These are phyloP conservation scores for Talaromyces sp. DNA, from an alignment of 2,329 filamentous ascomycete genomes.

Conservation along the genomic window DNA sequence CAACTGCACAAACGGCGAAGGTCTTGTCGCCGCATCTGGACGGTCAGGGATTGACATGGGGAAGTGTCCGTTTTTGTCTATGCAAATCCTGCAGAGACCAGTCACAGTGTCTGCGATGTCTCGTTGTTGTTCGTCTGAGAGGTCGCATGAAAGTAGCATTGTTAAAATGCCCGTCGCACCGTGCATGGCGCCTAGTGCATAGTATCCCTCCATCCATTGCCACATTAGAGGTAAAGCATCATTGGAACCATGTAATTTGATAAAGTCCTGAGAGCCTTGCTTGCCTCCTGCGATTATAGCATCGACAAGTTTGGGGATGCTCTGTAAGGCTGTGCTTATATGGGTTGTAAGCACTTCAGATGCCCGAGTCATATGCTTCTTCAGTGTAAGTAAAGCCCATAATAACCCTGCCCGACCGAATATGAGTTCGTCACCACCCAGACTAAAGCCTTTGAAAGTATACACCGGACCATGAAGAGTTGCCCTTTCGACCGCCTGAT, in stretches of 20 bases:
- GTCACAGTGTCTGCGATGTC: conserved; percentile 40
- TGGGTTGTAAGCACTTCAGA: conserved; percentile 19
- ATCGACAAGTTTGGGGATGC: conserved; percentile 34
- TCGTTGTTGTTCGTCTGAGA: conserved; percentile 28
- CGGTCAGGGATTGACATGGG: conserved; percentile 38
- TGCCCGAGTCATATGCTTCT: conserved; percentile 27
- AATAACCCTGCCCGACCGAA: conserved; percentile 42
- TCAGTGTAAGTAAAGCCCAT: conserved; percentile 37
- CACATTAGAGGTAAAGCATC: conserved; percentile 43
- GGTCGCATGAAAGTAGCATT: conserved; percentile 36
- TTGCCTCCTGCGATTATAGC: conserved; percentile 36
- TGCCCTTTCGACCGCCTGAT: conserved; percentile 31
- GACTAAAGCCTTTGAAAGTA: conserved; percentile 27
- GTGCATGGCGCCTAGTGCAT: conserved; percentile 35
- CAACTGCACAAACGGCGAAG: conserved; percentile 40
- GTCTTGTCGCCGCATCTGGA: conserved; percentile 21
- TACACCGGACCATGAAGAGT: conserved; percentile 32
- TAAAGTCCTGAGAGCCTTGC: conserved; percentile 33
- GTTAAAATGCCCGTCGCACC: conserved; percentile 38
- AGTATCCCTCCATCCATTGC: conserved; percentile 38
- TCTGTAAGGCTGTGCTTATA: conserved; percentile 29
- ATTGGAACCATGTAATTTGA: conserved; percentile 31
- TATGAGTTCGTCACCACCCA: conserved; percentile 41
- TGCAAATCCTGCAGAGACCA: conserved; percentile 37
- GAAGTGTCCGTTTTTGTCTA: conserved; percentile 38